Base-by-base conservation (phyloP, 768 basidiomycete genomes). In the Harrya chromipes region DNA sequence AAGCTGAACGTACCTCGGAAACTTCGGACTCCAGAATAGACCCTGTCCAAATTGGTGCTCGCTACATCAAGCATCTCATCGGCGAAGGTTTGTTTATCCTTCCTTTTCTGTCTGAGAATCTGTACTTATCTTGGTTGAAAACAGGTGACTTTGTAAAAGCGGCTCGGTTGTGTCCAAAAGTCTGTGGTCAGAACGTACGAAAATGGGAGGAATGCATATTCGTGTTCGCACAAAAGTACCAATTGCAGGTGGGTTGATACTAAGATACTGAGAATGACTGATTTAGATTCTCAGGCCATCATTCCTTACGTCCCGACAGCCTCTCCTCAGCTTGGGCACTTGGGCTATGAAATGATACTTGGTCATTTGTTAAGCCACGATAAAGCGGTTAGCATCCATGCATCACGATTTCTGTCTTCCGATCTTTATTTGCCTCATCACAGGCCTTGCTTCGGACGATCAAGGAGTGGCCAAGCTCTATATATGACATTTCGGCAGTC, bases 151-250 rank as follows among this genome's bases (percentile, higher is more conserved):
- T 82, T 56, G 70, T 64, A 0, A 89, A 89, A 60, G 95, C 95
- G 1, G 97, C 95, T 0, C 70, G 75, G 9, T 69, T 97, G 21
- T 85, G 84, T 57, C 85, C 91, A 0, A 93, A 89, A 64, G 91
- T 97, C 7, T 88, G 95, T 56, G 85, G 80, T 4, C 81, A 82
- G 38, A 82, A 95, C 58, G 69, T 77, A 11, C 85, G 83, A 60
- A 77, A 80, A n/a, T 99, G 97, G 97, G 94, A 97, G 63, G 82
- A 87, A 58, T 97, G 90, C 90, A 89, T 97, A 61, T 95, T 97
- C 60, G 72, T 81, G 13, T 98, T 95, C 63, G 88, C 87, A 1
- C 83, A 92, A 65, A 81, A 85, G 58, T 77, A 80, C 21, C 84
- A 92, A 49, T 71, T 97, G 14, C 83, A 88, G 68, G 93, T 90